Evolutionary conservation across 176 grass and related monocot species (phyloP).

Genomic region (Musa troglodytarum): DNA sequence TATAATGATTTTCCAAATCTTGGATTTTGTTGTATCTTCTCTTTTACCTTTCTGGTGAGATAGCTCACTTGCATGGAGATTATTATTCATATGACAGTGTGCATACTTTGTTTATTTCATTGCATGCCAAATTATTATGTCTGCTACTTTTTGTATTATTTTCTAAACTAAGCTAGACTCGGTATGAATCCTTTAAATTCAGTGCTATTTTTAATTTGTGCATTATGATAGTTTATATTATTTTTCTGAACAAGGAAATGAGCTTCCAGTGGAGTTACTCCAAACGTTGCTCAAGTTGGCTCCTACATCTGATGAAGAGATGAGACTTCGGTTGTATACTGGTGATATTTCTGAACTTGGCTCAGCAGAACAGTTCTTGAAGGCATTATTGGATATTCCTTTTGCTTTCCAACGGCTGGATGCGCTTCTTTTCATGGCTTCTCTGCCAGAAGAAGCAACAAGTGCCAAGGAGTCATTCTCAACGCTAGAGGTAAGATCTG

Average conservation of each 20-base stretch:
- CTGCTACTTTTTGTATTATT: too few species aligned
- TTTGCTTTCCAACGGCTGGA: slow-evolving; percentile 65
- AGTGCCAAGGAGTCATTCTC: slow-evolving; percentile 33
- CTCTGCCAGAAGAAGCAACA: slow-evolving; percentile 60
- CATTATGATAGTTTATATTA: background rate
- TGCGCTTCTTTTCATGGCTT: slow-evolving; percentile 62
- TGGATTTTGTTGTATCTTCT: background rate
- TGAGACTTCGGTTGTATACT: slow-evolving; percentile 67
- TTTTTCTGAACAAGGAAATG: slow-evolving; percentile 48
- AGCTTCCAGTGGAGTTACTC: slow-evolving; percentile 67
- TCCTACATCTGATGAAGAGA: slow-evolving; percentile 72
- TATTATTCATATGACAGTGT: background rate
- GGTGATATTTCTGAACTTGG: slow-evolving; percentile 56
- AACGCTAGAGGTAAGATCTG: slow-evolving; percentile 54
- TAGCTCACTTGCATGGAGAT: background rate
- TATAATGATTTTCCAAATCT: background rate
- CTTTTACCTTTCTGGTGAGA: background rate
- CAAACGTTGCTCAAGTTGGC: slow-evolving; percentile 67
- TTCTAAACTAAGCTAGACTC: too few species aligned
- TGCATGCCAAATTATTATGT: too few species aligned
- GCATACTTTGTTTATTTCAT: slow-evolving; percentile 1
- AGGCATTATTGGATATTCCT: slow-evolving; percentile 50
- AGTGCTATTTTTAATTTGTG: background rate
- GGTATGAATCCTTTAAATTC: background rate
- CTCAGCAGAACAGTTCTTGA: slow-evolving; percentile 76